phyloP scores from a whole-genome alignment of 768 basidiomycete species.

The Podaxis sp. region DNA sequence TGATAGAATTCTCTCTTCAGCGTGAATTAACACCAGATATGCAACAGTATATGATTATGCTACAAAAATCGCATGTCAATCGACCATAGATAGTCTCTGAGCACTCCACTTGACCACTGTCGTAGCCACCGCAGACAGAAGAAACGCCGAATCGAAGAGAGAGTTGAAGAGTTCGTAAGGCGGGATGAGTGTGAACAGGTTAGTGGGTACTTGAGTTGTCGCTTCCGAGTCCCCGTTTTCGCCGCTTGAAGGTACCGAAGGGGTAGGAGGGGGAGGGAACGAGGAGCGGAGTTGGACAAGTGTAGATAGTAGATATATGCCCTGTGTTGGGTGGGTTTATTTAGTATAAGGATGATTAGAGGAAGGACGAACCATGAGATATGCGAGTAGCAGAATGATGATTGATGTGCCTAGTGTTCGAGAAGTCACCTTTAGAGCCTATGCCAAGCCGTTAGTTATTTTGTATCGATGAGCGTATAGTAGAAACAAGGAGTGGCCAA shows the following conservation, averaged over 20 bases:
- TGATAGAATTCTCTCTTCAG: too few relatives aligned
- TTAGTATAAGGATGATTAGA: not conserved
- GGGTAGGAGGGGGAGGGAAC: slow-evolving; percentile 58
- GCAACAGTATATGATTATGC: too few relatives aligned
- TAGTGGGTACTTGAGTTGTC: slow-evolving; percentile 21
- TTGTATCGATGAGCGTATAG: not conserved
- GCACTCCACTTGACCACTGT: slow-evolving; percentile 52
- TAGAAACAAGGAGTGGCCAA: too few relatives aligned
- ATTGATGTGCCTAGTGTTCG: slow-evolving; percentile 69
- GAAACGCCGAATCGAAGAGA: slow-evolving; percentile 71
- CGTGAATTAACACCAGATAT: too few relatives aligned
- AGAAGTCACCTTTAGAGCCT: slow-evolving; percentile 63
- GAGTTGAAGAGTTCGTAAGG: slow-evolving; percentile 69
- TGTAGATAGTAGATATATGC: slow-evolving; percentile 79
- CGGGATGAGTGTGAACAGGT: slow-evolving; percentile 70
- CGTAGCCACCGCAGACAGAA: slow-evolving; percentile 50
- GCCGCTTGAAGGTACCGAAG: not conserved
- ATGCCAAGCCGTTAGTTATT: not conserved
- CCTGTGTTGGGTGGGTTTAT: slow-evolving; percentile 35
- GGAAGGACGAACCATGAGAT: slow-evolving; percentile 64
- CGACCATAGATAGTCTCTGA: slow-evolving; percentile 34
- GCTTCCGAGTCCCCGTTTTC: not conserved
- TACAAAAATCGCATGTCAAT: not conserved
- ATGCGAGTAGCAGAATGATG: slow-evolving; percentile 73
- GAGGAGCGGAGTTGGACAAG: slow-evolving; percentile 78